phyloP scores from a whole-genome alignment of 192 early-diverging fungal species.

The Mortierella antarctica region DNA sequence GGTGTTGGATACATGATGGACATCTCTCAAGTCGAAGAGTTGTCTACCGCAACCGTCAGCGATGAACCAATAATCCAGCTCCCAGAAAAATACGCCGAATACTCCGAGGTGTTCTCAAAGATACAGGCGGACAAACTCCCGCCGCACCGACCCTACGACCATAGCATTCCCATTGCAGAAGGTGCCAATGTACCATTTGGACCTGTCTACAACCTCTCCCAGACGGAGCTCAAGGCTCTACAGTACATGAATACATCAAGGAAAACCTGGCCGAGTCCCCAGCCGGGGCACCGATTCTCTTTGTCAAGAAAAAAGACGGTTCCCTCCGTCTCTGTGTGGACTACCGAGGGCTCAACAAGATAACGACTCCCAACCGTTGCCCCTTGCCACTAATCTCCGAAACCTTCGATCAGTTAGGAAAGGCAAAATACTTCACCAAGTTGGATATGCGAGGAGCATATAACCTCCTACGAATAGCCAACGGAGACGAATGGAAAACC shows the following conservation, averaged over 20 bases:
- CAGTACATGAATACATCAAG: constrained; percentile 37
- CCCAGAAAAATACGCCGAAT: constrained; percentile 11
- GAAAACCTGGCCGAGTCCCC: constrained; percentile 16
- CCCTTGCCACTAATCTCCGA: constrained; percentile 64
- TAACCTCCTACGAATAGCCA: constrained; percentile 53
- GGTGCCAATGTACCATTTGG: constrained; percentile 1
- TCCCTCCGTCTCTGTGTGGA: constrained; percentile 22
- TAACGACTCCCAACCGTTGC: constrained; percentile 59
- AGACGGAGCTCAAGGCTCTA: constrained; percentile 32
- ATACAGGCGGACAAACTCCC: constrained; percentile 6
- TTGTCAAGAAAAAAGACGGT: constrained; percentile 29
- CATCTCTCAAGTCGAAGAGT: constrained; percentile 12
- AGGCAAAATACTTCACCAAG: constrained; percentile 52
- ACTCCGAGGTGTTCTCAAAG: constrained; percentile 3
- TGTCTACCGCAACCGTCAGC: neutral
- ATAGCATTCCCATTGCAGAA: constrained; percentile 7
- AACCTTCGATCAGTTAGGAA: constrained; percentile 49
- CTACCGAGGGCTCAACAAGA: constrained; percentile 64
- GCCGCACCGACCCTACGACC: constrained; percentile 14
- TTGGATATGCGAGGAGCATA: constrained; percentile 58
- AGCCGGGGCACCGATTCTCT: constrained; percentile 11
- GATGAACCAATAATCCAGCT: neutral
- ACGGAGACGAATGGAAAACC: constrained; percentile 51
- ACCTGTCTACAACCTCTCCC: constrained; percentile 39
- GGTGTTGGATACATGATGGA: constrained; percentile 13